These are phyloP conservation scores for Tripidium arundinaceum DNA, from an alignment of 202 grass and related monocot species.

Conservation along the genomic window DNA sequence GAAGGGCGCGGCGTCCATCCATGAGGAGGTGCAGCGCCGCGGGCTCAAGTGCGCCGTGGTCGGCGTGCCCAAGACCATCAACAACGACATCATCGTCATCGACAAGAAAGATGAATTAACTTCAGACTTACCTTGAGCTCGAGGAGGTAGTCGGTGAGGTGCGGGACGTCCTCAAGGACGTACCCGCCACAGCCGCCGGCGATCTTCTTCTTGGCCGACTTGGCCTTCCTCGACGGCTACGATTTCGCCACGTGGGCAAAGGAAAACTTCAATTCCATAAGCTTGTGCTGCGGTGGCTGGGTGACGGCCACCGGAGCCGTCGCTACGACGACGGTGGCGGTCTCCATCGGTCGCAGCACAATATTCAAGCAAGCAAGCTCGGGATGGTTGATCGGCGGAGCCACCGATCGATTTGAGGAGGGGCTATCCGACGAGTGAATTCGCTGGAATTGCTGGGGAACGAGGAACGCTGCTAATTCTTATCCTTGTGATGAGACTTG, in stretches of 20 bases:
- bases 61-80: not conserved
- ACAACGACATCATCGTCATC: not conserved
- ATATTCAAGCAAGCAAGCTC: not conserved
- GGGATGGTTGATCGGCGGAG: not conserved
- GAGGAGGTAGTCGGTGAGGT: slow-evolving; percentile 61
- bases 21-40: slow-evolving; percentile 49
- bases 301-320: not conserved
- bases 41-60: not conserved
- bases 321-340: not conserved
- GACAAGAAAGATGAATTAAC: no score
- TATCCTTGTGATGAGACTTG: not conserved
- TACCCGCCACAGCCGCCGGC: slow-evolving; percentile 45
- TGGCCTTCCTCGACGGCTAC: slow-evolving; percentile 12
- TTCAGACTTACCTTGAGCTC: slow-evolving; percentile 25
- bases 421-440: no score
- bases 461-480: not conserved
- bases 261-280: slow-evolving; percentile 1
- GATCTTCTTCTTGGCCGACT: slow-evolving; percentile 47
- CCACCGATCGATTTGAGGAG: no score
- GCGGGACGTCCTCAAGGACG: slow-evolving; percentile 79
- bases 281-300: slow-evolving; percentile 15
- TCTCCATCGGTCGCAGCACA: slow-evolving; percentile 22
- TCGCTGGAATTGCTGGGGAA: not conserved
- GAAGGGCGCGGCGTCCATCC: slow-evolving; percentile 58
- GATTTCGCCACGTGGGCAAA: not conserved